Conservation (phyloP, 2,329 filamentous ascomycete genomes). For the Pseudodiploospora longispora region DNA sequence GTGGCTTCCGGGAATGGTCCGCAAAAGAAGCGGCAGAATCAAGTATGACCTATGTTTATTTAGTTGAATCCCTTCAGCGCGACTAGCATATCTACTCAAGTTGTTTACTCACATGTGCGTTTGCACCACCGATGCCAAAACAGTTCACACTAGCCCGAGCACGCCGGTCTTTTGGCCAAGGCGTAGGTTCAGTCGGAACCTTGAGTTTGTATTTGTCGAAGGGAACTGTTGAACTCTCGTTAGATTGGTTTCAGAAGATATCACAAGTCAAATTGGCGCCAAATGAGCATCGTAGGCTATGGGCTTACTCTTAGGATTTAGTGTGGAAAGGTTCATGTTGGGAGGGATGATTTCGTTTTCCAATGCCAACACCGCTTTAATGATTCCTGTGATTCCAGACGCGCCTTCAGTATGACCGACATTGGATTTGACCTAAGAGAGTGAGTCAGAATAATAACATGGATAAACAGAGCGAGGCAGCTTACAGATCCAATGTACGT, state of each 20-base stretch:
- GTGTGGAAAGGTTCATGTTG: constrained; percentile 17
- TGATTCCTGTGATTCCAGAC: constrained; percentile 19
- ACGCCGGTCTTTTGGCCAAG: constrained; percentile 13
- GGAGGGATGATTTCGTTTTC: constrained; percentile 19
- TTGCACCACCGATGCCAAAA: constrained; percentile 27
- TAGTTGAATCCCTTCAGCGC: neutral
- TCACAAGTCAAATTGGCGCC: neutral
- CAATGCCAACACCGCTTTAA: constrained; percentile 22
- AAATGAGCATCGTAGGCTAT: too few relatives aligned
- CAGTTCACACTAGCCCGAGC: constrained; percentile 21
- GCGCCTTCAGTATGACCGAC: constrained; percentile 24
- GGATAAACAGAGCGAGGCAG: constrained; percentile 5
- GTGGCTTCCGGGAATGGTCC: neutral
- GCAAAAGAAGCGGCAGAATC: neutral
- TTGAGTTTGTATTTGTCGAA: constrained; percentile 14
- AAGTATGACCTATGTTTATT: neutral
- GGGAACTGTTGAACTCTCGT: constrained; percentile 6
- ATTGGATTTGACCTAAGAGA: constrained; percentile 12
- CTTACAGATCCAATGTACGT: neutral
- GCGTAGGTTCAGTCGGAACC: constrained; percentile 11
- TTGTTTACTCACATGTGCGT: constrained; percentile 19
- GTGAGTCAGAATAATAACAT: constrained; percentile 13
- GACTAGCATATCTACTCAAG: neutral
- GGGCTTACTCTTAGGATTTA: constrained; percentile 16
- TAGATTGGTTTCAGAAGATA: neutral